Conservation (phyloP, 2,329 filamentous ascomycete species). For the Teratosphaeria gauchensis region DNA sequence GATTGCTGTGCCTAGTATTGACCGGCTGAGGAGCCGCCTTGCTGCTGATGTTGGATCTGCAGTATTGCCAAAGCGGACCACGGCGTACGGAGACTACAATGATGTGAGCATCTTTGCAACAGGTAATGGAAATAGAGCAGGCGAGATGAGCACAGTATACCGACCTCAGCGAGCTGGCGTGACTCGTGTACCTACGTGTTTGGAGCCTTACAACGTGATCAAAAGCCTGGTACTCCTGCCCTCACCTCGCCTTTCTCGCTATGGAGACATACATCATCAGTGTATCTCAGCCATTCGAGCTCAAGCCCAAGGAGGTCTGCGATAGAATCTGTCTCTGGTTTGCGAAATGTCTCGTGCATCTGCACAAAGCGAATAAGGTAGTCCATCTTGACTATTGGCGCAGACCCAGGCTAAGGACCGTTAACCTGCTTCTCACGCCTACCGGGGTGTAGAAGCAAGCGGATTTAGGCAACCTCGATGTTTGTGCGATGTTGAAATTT, state of each 20-base stretch:
- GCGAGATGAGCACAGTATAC: not conserved
- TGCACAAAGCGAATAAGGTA: slow-evolving; percentile 88
- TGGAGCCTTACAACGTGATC: not conserved
- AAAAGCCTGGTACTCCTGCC: not conserved
- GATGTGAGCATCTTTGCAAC: not conserved
- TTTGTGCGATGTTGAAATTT: not conserved
- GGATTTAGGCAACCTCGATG: not conserved
- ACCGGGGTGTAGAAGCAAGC: not conserved
- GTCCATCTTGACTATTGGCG: slow-evolving; percentile 41
- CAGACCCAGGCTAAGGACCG: too few species aligned
- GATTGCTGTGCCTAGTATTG: slow-evolving; percentile 72
- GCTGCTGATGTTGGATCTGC: slow-evolving; percentile 40
- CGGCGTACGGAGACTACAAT: slow-evolving; percentile 71
- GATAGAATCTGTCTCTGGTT: slow-evolving; percentile 73
- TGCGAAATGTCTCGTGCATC: slow-evolving; percentile 80
- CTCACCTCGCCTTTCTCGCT: slow-evolving; percentile 2
- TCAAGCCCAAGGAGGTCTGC: slow-evolving; percentile 58
- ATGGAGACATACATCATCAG: slow-evolving; percentile 51
- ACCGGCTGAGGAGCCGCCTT: slow-evolving; percentile 58
- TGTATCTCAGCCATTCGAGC: slow-evolving; percentile 66
- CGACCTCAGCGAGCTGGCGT: not conserved
- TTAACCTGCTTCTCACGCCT: not conserved
- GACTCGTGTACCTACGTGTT: not conserved
- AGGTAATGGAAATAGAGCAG: not conserved
- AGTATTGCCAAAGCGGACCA: slow-evolving; percentile 49